Evolutionary conservation across 1,139 yeast genomes (phyloP).

Genomic region (Candida buenavistaensis): DNA sequence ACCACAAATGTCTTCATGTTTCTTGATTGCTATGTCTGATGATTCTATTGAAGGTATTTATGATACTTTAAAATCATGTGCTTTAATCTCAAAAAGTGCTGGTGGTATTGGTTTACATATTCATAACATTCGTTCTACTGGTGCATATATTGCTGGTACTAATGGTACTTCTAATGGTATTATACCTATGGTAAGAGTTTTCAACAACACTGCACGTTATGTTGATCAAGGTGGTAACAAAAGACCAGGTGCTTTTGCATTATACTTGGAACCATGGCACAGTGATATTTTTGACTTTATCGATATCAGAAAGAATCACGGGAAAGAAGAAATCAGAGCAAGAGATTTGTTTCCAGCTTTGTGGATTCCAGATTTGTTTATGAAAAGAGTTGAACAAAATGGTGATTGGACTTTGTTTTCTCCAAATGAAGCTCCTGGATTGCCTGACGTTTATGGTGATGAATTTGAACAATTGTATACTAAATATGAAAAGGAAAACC

Average conservation of each 20-base stretch:
- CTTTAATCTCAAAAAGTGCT: constrained; percentile 83
- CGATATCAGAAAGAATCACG: constrained; percentile 85
- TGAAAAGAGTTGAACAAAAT: constrained; percentile 81
- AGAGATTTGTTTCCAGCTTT: constrained; percentile 89
- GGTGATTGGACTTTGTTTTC: constrained; percentile 84
- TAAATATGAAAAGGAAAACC: constrained; percentile 68
- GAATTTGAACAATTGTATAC: constrained; percentile 74
- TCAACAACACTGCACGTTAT: constrained; percentile 87
- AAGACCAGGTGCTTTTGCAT: constrained; percentile 91
- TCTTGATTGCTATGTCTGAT: constrained; percentile 84
- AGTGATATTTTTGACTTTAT: constrained; percentile 81
- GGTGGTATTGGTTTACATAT: constrained; percentile 90
- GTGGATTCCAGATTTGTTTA: constrained; percentile 88
- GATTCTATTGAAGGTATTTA: constrained; percentile 91
- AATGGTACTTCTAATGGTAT: constrained; percentile 89
- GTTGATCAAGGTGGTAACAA: constrained; percentile 95
- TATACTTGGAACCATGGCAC: constrained; percentile 92
- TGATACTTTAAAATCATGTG: constrained; percentile 83
- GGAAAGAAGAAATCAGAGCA: constrained; percentile 88
- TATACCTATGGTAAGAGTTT: constrained; percentile 87
- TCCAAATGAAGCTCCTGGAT: constrained; percentile 86
- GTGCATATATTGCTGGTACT: constrained; percentile 85
- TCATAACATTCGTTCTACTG: constrained; percentile 81
- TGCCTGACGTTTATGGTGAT: constrained; percentile 77
- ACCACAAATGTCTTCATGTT: constrained; percentile 88